Evolutionary conservation across 2,329 filamentous ascomycete species (phyloP).

Genomic region (Aspergillus fischeri): DNA sequence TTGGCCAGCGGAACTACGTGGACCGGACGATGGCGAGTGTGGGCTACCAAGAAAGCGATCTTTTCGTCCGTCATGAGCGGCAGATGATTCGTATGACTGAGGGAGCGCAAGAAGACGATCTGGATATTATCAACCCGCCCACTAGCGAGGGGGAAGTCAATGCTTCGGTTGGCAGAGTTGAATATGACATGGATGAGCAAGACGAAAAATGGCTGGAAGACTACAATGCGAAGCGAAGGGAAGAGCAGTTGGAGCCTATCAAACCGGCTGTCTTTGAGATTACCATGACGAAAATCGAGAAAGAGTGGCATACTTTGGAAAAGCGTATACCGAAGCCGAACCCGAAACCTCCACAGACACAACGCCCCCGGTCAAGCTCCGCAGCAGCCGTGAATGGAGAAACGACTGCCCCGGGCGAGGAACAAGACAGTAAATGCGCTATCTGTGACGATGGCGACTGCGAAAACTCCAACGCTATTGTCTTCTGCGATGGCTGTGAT

Average conservation of each 20-base stretch:
- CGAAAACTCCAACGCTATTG: constrained; percentile 98
- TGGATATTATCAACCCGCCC: constrained; percentile 52
- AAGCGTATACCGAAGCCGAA: constrained; percentile 96
- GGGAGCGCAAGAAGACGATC: constrained; percentile 60
- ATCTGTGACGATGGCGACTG: constrained; percentile 99
- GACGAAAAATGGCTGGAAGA: constrained; percentile 93
- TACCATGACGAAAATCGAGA: constrained; percentile 97
- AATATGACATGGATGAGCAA: constrained; percentile 99
- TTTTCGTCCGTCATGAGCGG: constrained; percentile 73
- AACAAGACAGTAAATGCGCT: constrained; percentile 94
- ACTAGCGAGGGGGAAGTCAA: constrained; percentile 59
- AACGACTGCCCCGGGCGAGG: constrained; percentile 72
- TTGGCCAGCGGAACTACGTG: constrained; percentile 84
- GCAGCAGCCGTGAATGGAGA: constrained; percentile 95
- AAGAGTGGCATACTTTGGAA: constrained; percentile 95
- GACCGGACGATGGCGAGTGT: constrained; percentile 95
- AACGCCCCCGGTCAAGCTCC: constrained; percentile 86
- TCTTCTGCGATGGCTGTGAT: constrained; percentile 98
- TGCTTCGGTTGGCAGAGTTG: constrained; percentile 69
- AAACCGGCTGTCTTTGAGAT: constrained; percentile 95
- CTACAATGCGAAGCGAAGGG: constrained; percentile 72
- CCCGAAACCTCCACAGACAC: constrained; percentile 91
- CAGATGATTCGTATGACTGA: constrained; percentile 63
- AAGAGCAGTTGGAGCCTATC: constrained; percentile 72
- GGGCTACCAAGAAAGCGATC: constrained; percentile 91